Percentiles rank a stretch among this genome's conserved stretches.
These are phyloP conservation scores for Monosporascus sp. DNA, from an alignment of 2,329 filamentous ascomycete species.

Conservation along the genomic window DNA sequence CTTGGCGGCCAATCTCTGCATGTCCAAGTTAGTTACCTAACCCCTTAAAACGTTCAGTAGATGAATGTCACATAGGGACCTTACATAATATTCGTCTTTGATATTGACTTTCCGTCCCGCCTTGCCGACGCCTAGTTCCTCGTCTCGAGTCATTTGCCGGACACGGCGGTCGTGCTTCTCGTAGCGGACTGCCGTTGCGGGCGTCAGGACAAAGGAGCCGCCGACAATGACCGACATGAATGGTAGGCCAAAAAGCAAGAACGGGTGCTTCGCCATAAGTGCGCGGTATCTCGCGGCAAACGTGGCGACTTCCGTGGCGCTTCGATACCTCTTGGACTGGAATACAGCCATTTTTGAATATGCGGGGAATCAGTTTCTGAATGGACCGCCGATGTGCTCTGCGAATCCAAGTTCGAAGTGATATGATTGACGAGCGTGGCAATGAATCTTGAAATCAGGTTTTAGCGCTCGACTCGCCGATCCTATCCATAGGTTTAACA, in stretches of 20 bases:
- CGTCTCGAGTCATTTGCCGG: slow-evolving; percentile 75
- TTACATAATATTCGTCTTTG: slow-evolving; percentile 81
- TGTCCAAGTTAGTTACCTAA: slow-evolving; percentile 12
- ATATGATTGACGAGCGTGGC: too few species aligned
- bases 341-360: slow-evolving; percentile 54
- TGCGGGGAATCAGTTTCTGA: too few species aligned
- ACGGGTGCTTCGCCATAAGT: slow-evolving; percentile 72
- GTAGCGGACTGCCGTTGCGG: slow-evolving; percentile 88
- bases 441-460: too few species aligned
- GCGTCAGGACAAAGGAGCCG: slow-evolving; percentile 90
- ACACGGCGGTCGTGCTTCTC: slow-evolving; percentile 90
- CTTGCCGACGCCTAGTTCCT: slow-evolving; percentile 77
- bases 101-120: slow-evolving; percentile 67
- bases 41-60: neutral
- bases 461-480: too few species aligned
- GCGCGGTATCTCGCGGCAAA: slow-evolving; percentile 74
- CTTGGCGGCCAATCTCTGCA: slow-evolving; percentile 73
- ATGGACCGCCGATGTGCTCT: too few species aligned
- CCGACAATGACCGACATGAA: slow-evolving; percentile 87
- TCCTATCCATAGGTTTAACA: too few species aligned
- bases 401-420: too few species aligned
- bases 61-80: slow-evolving; percentile 28
- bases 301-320: slow-evolving; percentile 59
- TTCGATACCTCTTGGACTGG: slow-evolving; percentile 64
- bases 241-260: slow-evolving; percentile 87